These are phyloP conservation scores for Gossypium davidsonii DNA, from an alignment of 441 rosid species.

Conservation along the genomic window DNA sequence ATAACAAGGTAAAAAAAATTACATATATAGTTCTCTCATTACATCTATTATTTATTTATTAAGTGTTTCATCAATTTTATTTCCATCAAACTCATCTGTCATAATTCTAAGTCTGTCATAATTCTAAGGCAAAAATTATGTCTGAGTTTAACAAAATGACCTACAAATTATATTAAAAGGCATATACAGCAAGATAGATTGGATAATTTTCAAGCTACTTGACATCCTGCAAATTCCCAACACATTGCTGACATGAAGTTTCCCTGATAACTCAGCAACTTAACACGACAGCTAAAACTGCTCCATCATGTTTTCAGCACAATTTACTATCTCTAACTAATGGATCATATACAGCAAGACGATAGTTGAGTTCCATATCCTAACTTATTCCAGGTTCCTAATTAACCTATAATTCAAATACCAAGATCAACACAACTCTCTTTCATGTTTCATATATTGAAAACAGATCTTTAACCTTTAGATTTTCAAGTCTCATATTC, in stretches of 20 bases:
- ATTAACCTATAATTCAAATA: not conserved
- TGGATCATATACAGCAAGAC: not conserved
- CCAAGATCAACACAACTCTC: not conserved
- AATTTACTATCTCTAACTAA: not conserved
- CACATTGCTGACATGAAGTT: not conserved
- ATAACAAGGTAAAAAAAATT: constrained; percentile 6
- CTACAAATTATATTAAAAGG: not conserved
- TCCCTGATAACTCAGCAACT: not conserved
- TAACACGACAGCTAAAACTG: not conserved
- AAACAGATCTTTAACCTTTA: not conserved
- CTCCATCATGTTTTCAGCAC: not conserved
- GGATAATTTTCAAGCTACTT: not conserved
- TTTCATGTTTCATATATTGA: not conserved
- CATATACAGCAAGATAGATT: not conserved
- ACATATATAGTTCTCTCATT: not conserved
- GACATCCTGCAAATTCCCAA: not conserved
- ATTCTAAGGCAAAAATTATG: not conserved
- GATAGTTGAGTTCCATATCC: not conserved
- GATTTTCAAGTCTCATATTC: not conserved
- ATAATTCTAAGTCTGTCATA: not conserved
- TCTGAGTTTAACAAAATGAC: not conserved
- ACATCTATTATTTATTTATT: not conserved
- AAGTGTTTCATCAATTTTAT: not conserved
- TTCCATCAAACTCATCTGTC: not conserved
- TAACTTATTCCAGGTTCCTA: not conserved